phyloP scores from a whole-genome alignment of 2,329 filamentous ascomycete genomes.

The Pestalotiopsis fici region DNA sequence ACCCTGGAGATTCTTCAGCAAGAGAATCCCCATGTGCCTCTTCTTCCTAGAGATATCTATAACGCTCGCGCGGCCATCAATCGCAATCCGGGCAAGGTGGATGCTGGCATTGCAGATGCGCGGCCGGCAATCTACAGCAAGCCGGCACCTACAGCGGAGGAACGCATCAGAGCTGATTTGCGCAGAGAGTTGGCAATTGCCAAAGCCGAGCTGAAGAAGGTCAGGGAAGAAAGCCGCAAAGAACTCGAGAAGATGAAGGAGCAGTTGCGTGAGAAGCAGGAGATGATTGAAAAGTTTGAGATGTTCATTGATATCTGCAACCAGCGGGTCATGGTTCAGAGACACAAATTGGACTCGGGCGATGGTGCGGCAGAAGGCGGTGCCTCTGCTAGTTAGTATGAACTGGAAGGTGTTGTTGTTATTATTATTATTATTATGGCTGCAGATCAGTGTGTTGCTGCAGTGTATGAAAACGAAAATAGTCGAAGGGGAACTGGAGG shows the following conservation, averaged over 20 bases:
- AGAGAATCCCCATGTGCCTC: constrained; percentile 63
- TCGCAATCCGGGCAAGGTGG: constrained; percentile 64
- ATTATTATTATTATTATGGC: too few relatives aligned
- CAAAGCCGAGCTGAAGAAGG: constrained; percentile 55
- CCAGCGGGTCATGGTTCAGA: constrained; percentile 64
- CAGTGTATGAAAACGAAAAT: too few relatives aligned
- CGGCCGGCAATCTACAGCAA: constrained; percentile 68
- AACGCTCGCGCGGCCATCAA: constrained; percentile 69
- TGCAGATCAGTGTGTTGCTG: too few relatives aligned
- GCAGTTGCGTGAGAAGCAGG: constrained; percentile 64
- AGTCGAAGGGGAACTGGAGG: too few relatives aligned
- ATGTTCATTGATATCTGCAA: constrained; percentile 73
- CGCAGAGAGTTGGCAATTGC: constrained; percentile 60
- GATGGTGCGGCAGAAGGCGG: constrained; percentile 24
- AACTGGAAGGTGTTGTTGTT: background rate
- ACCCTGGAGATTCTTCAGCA: constrained; percentile 67
- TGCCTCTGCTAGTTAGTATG: constrained; percentile 19
- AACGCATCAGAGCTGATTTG: constrained; percentile 63
- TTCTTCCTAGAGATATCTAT: constrained; percentile 67
- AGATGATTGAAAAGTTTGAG: constrained; percentile 64
- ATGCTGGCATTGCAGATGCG: constrained; percentile 59
- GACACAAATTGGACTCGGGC: constrained; percentile 49
- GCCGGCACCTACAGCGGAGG: constrained; percentile 62
- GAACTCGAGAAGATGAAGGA: constrained; percentile 60
- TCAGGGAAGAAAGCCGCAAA: constrained; percentile 57